Conservation (phyloP, 177 flowering plant species). For the Vitis hybrid region DNA sequence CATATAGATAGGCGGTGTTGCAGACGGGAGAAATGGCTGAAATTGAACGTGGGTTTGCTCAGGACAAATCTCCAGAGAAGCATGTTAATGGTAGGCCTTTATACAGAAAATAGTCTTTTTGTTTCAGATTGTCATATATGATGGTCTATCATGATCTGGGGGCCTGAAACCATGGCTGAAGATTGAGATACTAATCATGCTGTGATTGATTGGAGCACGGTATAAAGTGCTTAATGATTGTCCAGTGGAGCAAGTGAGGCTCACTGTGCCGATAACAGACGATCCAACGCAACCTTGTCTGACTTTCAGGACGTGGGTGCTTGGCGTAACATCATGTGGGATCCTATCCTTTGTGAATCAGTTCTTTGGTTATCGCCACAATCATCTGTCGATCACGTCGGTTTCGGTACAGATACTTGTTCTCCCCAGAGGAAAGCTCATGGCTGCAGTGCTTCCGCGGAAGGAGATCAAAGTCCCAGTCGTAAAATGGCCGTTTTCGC, state of each 20-base stretch:
- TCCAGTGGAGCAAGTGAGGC: conserved; percentile 44
- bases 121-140: too few relatives aligned
- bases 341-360: conserved; percentile 54
- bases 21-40: not conserved
- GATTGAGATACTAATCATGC: too few relatives aligned
- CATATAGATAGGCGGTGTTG: too few relatives aligned
- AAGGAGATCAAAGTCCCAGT: conserved; percentile 32
- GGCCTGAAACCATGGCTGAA: too few relatives aligned
- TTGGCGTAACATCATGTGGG: conserved; percentile 42
- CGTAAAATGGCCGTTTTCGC: conserved; percentile 44
- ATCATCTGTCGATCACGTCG: conserved; percentile 24
- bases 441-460: conserved; percentile 53
- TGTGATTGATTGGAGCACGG: not conserved
- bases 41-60: not conserved
- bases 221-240: conserved; percentile 26
- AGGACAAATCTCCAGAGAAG: not conserved
- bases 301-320: conserved; percentile 62
- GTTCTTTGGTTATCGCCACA: conserved; percentile 47
- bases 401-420: conserved; percentile 47
- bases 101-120: too few relatives aligned
- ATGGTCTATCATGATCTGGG: too few relatives aligned
- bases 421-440: conserved; percentile 54
- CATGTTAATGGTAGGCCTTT: too few relatives aligned
- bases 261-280: conserved; percentile 40
- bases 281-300: conserved; percentile 30